Conservation (phyloP, 2,329 filamentous ascomycete species). For the Samsoniella hepiali region DNA sequence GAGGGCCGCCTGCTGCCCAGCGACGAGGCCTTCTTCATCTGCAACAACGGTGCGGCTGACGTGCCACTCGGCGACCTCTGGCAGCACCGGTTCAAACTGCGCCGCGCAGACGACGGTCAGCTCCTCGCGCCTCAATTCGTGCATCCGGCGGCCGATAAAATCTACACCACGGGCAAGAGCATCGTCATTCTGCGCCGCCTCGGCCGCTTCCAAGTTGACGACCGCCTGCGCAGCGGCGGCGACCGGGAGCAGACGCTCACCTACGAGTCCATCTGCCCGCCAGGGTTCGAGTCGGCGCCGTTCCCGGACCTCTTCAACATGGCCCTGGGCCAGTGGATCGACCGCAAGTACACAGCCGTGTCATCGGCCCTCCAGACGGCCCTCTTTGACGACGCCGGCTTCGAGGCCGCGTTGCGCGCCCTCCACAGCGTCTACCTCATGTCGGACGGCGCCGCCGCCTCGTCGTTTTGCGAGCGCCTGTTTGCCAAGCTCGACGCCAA, state of each 20-base stretch:
- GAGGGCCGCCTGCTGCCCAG: conserved; percentile 64
- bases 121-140: conserved; percentile 74
- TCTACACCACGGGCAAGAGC: conserved; percentile 87
- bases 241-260: conserved; percentile 43
- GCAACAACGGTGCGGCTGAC: conserved; percentile 52
- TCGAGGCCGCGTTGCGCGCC: conserved; percentile 62
- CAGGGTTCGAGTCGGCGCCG: conserved; percentile 51
- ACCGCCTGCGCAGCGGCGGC: background rate
- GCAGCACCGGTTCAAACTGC: conserved; percentile 70
- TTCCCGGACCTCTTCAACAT: conserved; percentile 72
- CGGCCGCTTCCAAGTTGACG: conserved; percentile 37
- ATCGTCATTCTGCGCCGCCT: conserved; percentile 78
- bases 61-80: conserved; percentile 66
- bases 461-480: conserved; percentile 62
- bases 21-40: conserved; percentile 74
- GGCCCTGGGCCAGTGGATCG: conserved; percentile 73
- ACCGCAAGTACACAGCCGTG: conserved; percentile 68
- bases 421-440: conserved; percentile 74
- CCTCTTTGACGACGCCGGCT: conserved; percentile 65
- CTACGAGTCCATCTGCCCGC: conserved; percentile 54
- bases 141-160: conserved; percentile 62
- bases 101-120: conserved; percentile 54
- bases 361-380: conserved; percentile 62
- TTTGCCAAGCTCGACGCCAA: conserved; percentile 71
- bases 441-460: conserved; percentile 66